A percentile compares a stretch with the other conserved stretches of the same genome.
These are phyloP conservation scores for Suillus weaverae DNA, from an alignment of 768 basidiomycete species.

Conservation along the genomic window DNA sequence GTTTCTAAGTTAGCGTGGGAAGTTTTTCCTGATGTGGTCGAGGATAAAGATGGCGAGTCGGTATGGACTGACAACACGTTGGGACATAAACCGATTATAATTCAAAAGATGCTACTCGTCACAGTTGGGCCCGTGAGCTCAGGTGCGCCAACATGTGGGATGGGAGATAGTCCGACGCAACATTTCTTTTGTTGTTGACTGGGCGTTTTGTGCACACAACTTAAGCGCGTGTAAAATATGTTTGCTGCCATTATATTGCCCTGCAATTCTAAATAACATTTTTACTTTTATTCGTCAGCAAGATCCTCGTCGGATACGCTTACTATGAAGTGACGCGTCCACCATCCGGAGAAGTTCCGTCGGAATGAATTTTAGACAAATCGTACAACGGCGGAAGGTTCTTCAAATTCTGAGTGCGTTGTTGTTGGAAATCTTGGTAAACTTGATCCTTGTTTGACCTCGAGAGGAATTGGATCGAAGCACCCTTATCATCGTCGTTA, in stretches of 20 bases:
- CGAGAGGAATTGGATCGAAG: slow-evolving; percentile 43
- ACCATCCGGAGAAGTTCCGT: slow-evolving; percentile 21
- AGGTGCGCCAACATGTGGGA: not conserved
- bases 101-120: not conserved
- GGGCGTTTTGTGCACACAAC: not conserved
- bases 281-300: not conserved
- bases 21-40: too few species aligned
- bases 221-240: not conserved
- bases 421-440: slow-evolving; percentile 24
- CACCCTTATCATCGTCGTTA: slow-evolving; percentile 20
- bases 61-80: not conserved
- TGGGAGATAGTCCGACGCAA: not conserved
- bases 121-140: not conserved
- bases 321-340: not conserved
- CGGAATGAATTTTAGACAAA: slow-evolving; percentile 16
- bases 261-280: not conserved
- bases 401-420: slow-evolving; percentile 17
- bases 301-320: not conserved
- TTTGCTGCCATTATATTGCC: not conserved
- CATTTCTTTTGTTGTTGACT: not conserved
- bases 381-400: slow-evolving; percentile 26
- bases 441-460: slow-evolving; percentile 37
- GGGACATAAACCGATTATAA: not conserved
- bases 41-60: not conserved
- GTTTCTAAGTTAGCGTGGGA: too few species aligned